Base-by-base conservation (phyloP, 2,329 filamentous ascomycete species). In the Exophiala dermatitidis region DNA sequence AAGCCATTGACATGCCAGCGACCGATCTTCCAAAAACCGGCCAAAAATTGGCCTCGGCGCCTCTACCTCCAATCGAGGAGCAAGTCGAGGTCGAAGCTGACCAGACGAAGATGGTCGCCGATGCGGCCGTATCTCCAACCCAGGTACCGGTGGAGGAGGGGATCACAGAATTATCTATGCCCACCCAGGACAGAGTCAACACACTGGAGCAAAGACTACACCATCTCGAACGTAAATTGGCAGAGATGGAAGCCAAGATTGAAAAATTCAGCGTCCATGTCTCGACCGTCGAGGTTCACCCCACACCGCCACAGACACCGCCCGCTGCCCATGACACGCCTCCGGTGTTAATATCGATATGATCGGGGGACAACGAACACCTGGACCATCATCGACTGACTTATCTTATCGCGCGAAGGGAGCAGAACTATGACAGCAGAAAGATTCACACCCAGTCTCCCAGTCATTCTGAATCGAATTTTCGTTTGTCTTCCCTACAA, bases 221-320 rank as follows among this genome's bases (percentile, higher is more conserved):
- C 5, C 50, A 57, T 3, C 51, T 57, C 30, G 54, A 57, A 34
- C 44, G 44, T 38, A 51, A 52, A 30, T 19, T 57, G 9, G 50
- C 48, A 28, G 54, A 57, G 10, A 57, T 57, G 50, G 54, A 57
- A 48, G 48, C 30, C 10, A 57, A 57, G 33, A 40, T 53, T 19
- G 44, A 50, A 9, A 29, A 38, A 4, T 41, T 56, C 42, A 46
- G 32, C 5, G 33, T 56, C 19, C 54, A 56, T 29, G 44, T 58
- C 10, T 44, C 52, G 5, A 52, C 47, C 29, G 43, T 29, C 32
- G 56, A 58, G 28, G 36, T 56, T 4, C 44, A 50, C 26, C 48
- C 46, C 4, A 58, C 55, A 5, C 55, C 55, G 10, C 55, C 55
- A 6, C 40, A 52, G 33, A 46, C 48, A 9, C 55, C 55, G 32